A percentile compares a stretch with the other conserved stretches of the same genome.
Conservation (phyloP, 1,284 basidiomycete species). For the Cryptococcus sp. region DNA sequence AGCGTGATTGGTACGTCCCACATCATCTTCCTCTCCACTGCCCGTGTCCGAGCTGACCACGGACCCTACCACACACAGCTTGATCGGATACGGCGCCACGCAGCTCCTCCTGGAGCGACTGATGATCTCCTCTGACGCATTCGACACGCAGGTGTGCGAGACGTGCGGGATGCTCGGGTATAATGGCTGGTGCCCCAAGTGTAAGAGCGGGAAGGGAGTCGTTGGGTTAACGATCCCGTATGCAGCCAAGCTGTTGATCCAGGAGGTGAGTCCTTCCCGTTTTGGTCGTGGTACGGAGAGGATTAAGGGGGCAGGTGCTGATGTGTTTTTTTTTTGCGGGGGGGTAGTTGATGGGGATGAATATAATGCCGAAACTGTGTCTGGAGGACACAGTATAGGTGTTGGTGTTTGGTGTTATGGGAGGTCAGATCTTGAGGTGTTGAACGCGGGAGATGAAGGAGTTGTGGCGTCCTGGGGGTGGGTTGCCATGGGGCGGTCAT, state of each 20-base stretch:
- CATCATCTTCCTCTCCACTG: too few species aligned
- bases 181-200: slow-evolving; percentile 86
- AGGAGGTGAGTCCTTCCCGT: slow-evolving; percentile 65
- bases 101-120: slow-evolving; percentile 92
- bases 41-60: slow-evolving; percentile 8
- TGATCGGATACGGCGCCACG: slow-evolving; percentile 93
- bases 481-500: not conserved
- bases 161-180: slow-evolving; percentile 95
- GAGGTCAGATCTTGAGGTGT: too few species aligned
- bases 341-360: slow-evolving; percentile 95
- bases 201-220: slow-evolving; percentile 94
- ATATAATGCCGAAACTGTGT: slow-evolving; percentile 79
- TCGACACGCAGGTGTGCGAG: slow-evolving; percentile 94
- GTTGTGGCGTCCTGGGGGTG: not conserved
- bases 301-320: not conserved
- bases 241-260: slow-evolving; percentile 93
- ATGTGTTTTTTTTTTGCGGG: not conserved
- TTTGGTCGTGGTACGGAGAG: too few species aligned
- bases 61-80: slow-evolving; percentile 47
- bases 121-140: slow-evolving; percentile 97
- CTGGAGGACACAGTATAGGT: slow-evolving; percentile 57
- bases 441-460: not conserved
- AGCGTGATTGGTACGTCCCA: slow-evolving; percentile 72
- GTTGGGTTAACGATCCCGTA: slow-evolving; percentile 97
- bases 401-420: not conserved